Evolutionary conservation across 257 asterid genomes (phyloP).

Genomic region (Fraxinus americana): DNA sequence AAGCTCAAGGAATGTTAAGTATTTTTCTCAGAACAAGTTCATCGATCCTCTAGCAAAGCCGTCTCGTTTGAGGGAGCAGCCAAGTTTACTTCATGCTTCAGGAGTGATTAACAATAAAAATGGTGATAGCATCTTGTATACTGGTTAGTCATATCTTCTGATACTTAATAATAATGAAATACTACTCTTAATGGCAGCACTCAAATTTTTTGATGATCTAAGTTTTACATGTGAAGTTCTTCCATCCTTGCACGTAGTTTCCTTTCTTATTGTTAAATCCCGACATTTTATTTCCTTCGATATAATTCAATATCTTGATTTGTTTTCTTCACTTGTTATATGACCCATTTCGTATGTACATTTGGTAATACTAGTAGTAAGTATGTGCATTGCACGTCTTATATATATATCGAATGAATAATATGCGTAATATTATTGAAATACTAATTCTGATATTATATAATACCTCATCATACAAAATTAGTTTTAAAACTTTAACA

Average conservation of each 20-base stretch:
- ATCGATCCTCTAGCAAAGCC: slow-evolving; percentile 49
- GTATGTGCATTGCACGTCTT: too few relatives aligned
- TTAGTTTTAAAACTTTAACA: too few relatives aligned
- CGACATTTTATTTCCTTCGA: too few relatives aligned
- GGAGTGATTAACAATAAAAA: slow-evolving; percentile 51
- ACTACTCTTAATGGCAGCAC: not conserved
- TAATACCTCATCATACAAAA: too few relatives aligned
- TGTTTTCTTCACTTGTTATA: too few relatives aligned
- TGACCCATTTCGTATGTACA: too few relatives aligned
- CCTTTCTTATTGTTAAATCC: not conserved
- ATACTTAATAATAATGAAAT: not conserved
- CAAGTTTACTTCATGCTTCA: slow-evolving; percentile 49
- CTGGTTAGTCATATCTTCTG: slow-evolving; percentile 43
- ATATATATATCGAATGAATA: too few relatives aligned
- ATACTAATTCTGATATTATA: too few relatives aligned
- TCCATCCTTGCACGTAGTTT: not conserved
- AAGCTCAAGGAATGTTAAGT: slow-evolving; percentile 24
- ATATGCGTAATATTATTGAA: too few relatives aligned
- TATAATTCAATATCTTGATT: too few relatives aligned
- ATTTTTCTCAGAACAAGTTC: slow-evolving; percentile 61
- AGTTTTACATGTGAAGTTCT: not conserved
- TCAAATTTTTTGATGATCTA: too few relatives aligned
- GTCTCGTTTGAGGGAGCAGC: slow-evolving; percentile 53
- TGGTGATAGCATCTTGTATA: slow-evolving; percentile 44
- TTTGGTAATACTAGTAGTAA: too few relatives aligned